Evolutionary conservation across 2,329 filamentous ascomycete genomes (phyloP).

Genomic region (Cercospora sesami): DNA sequence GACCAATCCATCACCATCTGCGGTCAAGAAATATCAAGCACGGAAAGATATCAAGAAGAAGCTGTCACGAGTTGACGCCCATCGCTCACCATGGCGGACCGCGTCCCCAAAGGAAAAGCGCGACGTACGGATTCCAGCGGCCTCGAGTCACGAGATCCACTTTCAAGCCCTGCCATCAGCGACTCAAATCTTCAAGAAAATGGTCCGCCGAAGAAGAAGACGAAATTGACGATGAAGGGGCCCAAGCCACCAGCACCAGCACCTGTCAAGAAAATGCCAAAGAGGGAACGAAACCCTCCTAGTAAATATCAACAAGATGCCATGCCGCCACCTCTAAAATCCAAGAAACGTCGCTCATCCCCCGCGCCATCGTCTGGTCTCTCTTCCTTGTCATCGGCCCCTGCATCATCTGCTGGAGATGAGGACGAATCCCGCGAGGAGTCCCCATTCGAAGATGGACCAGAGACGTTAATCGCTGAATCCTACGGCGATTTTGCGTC

Average conservation of each 20-base stretch:
- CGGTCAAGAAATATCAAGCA: not conserved
- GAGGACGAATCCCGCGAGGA: constrained; percentile 18
- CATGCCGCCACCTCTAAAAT: constrained; percentile 5
- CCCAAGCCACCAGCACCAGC: constrained; percentile 14
- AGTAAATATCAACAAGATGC: constrained; percentile 27
- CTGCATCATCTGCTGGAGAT: constrained; percentile 19
- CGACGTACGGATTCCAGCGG: constrained; percentile 2
- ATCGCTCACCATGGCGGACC: constrained; percentile 17
- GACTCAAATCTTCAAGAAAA: constrained; percentile 22
- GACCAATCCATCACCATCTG: not conserved
- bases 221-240: constrained; percentile 32
- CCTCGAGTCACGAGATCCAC: not conserved
- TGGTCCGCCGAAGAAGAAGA: constrained; percentile 28
- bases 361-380: constrained; percentile 30
- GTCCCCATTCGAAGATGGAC: constrained; percentile 26
- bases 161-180: constrained; percentile 8
- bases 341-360: constrained; percentile 15
- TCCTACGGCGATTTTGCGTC: constrained; percentile 38
- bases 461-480: constrained; percentile 21
- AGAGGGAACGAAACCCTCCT: constrained; percentile 20
- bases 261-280: not conserved
- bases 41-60: constrained; percentile 27
- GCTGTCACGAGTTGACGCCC: constrained; percentile 32
- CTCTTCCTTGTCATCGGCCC: constrained; percentile 29
- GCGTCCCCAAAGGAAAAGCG: constrained; percentile 10